These are phyloP conservation scores for Kodamaea plutei DNA, from an alignment of 1,139 yeast species.

Conservation along the genomic window DNA sequence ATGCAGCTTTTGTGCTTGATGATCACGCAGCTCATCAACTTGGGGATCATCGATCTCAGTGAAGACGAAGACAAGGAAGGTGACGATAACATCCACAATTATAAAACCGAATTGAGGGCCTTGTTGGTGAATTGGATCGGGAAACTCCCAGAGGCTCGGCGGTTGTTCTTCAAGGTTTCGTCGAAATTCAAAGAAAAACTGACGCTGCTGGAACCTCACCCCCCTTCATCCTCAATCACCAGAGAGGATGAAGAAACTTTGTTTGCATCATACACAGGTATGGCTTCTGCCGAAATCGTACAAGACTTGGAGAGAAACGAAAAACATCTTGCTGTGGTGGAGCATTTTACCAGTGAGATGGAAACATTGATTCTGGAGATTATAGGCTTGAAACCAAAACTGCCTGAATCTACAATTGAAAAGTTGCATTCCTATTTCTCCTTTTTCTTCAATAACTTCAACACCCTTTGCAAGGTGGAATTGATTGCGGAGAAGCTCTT, in stretches of 20 bases:
- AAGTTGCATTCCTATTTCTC: conserved; percentile 17
- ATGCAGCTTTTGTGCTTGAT: conserved; percentile 57
- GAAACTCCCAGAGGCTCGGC: conserved; percentile 38
- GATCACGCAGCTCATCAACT: conserved; percentile 47
- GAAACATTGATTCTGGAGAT: conserved; percentile 11
- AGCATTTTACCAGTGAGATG: conserved; percentile 13
- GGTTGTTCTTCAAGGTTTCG: conserved; percentile 30
- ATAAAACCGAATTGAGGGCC: conserved; percentile 52
- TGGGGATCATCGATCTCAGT: conserved; percentile 41
- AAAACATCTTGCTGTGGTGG: conserved; percentile 7
- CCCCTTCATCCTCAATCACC: neutral
- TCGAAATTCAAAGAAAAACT: conserved; percentile 19
- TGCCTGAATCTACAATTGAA: conserved; percentile 1
- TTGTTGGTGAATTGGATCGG: conserved; percentile 63
- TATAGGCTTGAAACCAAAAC: conserved; percentile 4
- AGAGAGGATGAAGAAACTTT: conserved; percentile 9
- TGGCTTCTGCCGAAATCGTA: conserved; percentile 11
- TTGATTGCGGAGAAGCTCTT: conserved; percentile 26
- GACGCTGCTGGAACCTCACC: conserved; percentile 4
- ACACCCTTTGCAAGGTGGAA: conserved; percentile 30
- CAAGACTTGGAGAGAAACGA: conserved; percentile 17
- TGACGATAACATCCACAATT: conserved; percentile 37
- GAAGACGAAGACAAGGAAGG: conserved; percentile 15
- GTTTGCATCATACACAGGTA: conserved; percentile 11
- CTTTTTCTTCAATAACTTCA: conserved; percentile 26